Conservation (phyloP, 768 basidiomycete species). For the Astraeus odoratus region DNA sequence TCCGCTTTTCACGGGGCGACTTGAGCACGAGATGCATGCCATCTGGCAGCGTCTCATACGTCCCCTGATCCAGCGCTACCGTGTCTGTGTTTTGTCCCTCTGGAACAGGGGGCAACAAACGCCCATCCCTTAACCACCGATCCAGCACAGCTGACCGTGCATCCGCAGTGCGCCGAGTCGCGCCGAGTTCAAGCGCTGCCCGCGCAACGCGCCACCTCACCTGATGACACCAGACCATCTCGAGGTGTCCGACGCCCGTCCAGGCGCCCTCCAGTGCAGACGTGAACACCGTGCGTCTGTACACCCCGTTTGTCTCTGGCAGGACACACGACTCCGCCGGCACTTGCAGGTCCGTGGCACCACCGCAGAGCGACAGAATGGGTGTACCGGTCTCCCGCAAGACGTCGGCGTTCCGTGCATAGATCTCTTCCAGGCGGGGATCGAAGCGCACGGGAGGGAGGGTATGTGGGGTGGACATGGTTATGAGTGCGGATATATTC, state of each 20-base stretch:
- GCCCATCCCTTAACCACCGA: slow-evolving; percentile 64
- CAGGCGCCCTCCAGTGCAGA: slow-evolving; percentile 86
- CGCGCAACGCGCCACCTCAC: slow-evolving; percentile 85
- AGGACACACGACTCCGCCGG: slow-evolving; percentile 85
- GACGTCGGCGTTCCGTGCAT: slow-evolving; percentile 36
- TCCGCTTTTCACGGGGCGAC: slow-evolving; percentile 36
- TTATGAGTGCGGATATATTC: slow-evolving; percentile 72
- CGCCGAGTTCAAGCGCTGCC: slow-evolving; percentile 62
- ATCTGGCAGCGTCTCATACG: slow-evolving; percentile 32
- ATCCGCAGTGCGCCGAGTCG: slow-evolving; percentile 15
- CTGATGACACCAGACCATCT: slow-evolving; percentile 99
- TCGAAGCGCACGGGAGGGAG: slow-evolving; percentile 89
- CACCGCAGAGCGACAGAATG: slow-evolving; percentile 84
- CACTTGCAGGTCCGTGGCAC: slow-evolving; percentile 86
- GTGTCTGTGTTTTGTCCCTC: slow-evolving; percentile 5
- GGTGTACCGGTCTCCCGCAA: slow-evolving; percentile 48
- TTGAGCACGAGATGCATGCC: slow-evolving; percentile 36
- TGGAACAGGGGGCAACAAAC: slow-evolving; percentile 31
- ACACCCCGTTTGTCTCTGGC: slow-evolving; percentile 26
- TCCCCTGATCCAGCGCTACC: slow-evolving; percentile 6
- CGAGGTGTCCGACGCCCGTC: slow-evolving; percentile 93
- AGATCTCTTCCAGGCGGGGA: slow-evolving; percentile 68
- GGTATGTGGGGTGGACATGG: slow-evolving; percentile 93
- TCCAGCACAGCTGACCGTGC: slow-evolving; percentile 38
- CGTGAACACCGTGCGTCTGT: slow-evolving; percentile 69